These are phyloP conservation scores for Didymellaceae sp. DNA, from an alignment of 2,329 filamentous ascomycete species.

Conservation along the genomic window DNA sequence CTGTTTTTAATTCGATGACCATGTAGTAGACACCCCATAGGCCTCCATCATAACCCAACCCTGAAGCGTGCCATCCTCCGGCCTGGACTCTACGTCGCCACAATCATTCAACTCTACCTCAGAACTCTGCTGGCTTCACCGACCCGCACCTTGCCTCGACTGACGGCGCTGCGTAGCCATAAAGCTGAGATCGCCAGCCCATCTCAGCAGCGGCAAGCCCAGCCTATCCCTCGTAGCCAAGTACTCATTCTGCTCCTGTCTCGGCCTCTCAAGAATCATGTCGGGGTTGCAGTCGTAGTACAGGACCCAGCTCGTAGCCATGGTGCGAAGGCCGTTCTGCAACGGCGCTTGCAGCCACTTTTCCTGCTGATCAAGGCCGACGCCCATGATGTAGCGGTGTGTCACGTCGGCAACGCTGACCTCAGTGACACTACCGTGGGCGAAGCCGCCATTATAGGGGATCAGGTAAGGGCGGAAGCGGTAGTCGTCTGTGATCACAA, in stretches of 20 bases:
- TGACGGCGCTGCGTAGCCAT: background rate
- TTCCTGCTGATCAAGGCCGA: background rate
- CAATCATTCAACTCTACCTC: no score
- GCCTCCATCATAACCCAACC: no score
- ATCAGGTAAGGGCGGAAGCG: background rate
- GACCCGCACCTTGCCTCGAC: no score
- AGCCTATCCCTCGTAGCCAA: background rate
- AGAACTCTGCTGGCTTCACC: no score
- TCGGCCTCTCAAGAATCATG: background rate
- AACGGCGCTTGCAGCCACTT: background rate
- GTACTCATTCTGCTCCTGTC: conserved; percentile 3
- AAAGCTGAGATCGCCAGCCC: background rate
- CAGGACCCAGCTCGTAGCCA: background rate
- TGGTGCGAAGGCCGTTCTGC: background rate
- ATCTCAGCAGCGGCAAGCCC: background rate
- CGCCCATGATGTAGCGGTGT: background rate
- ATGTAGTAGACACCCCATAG: no score
- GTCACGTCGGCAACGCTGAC: no score
- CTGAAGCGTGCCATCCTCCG: no score
- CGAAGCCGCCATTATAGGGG: no score
- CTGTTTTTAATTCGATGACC: no score
- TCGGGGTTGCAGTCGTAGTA: conserved; percentile 8
- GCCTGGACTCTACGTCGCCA: no score
- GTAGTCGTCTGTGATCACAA: background rate
- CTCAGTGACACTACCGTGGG: background rate